Evolutionary conservation across 208 protist species (phyloP), one percentile per base, ranked within the genome.

Genomic region (Phytomonas francai): DNA sequence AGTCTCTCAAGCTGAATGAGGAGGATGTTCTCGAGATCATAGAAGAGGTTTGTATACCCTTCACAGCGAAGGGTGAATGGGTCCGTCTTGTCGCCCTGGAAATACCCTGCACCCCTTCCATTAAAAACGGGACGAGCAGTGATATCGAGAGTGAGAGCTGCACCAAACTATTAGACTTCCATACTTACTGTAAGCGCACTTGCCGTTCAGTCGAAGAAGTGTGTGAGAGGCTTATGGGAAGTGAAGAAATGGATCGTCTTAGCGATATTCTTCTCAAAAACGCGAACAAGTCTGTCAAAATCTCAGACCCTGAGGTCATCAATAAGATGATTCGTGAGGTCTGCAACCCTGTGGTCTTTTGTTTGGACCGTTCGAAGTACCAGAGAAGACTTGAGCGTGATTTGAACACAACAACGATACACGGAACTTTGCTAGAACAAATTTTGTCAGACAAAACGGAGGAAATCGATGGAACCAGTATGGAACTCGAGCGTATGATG

Each of bases 401-500:
- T 14, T 45, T 45, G 39, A 45, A 45, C 11, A 45, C 9, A 31
- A 6, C 12, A 32, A 65, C 67, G 64, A 63, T 32, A 29, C 30
- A 31, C 30, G 57, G 34, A 0, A 68, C 28, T 74, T 79, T 28
- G 36, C 39, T 66, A 25, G 33, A 42, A 45, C 67, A 70, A n/a
- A 64, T 79, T 36, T 32, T 60, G 62, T 39, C 39, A 49, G 39
- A 64, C 54, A 62, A 49, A 54, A 45, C 49, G 33, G 72, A 76
- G 39, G 63, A 76, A 45, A 84, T 89, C 32, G 73, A 82, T 9
- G 34, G 64, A 30, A 77, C 91, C 39, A 79, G 89, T 56, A 71
- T 85, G 65, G 78, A 92, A 34, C 70, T 91, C 63, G 89, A 94
- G 67, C 68, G 68, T 32, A 85, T 92, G 76, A 89, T 92, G 78